phyloP scores from a whole-genome alignment of 495 filamentous ascomycete species.

The Xylaria acuta region DNA sequence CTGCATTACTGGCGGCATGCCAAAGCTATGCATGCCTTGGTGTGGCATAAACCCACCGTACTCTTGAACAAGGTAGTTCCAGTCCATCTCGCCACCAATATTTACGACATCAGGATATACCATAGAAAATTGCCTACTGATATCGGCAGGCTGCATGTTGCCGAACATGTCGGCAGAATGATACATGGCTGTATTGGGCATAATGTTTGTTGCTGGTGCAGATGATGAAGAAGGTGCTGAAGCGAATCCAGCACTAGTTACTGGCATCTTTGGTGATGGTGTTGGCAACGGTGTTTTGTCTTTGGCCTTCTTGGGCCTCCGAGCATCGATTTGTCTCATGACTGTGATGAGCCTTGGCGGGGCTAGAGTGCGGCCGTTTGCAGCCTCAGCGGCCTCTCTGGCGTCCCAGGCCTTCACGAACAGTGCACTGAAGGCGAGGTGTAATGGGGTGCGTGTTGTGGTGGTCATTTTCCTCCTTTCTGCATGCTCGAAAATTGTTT shows the following conservation, averaged over 20 bases:
- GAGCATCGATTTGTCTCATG: constrained; percentile 45
- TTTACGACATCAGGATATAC: constrained; percentile 48
- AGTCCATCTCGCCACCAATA: constrained; percentile 51
- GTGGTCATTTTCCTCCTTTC: constrained; percentile 52
- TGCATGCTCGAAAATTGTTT: constrained; percentile 55
- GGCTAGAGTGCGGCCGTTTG: constrained; percentile 45
- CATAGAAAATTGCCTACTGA: constrained; percentile 39
- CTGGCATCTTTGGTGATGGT: constrained; percentile 41
- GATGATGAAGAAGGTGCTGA: constrained; percentile 30
- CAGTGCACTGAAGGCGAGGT: constrained; percentile 56
- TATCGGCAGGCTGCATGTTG: constrained; percentile 33
- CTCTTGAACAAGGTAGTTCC: constrained; percentile 52
- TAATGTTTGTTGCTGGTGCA: constrained; percentile 13
- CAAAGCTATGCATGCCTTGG: constrained; percentile 19
- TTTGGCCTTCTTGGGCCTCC: constrained; percentile 32
- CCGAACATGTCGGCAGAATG: constrained; percentile 34
- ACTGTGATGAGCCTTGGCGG: constrained; percentile 51
- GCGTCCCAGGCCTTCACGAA: constrained; percentile 63
- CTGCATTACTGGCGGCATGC: constrained; percentile 5
- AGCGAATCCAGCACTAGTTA: constrained; percentile 33
- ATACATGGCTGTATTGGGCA: constrained; percentile 34
- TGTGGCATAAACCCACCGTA: constrained; percentile 45
- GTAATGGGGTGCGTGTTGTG: constrained; percentile 55
- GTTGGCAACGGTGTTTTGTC: constrained; percentile 37
- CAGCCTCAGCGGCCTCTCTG: constrained; percentile 50